Percentiles rank a stretch among this genome's conserved stretches.
phyloP scores from a whole-genome alignment of 2,329 filamentous ascomycete genomes.

The Colletotrichum tropicale region DNA sequence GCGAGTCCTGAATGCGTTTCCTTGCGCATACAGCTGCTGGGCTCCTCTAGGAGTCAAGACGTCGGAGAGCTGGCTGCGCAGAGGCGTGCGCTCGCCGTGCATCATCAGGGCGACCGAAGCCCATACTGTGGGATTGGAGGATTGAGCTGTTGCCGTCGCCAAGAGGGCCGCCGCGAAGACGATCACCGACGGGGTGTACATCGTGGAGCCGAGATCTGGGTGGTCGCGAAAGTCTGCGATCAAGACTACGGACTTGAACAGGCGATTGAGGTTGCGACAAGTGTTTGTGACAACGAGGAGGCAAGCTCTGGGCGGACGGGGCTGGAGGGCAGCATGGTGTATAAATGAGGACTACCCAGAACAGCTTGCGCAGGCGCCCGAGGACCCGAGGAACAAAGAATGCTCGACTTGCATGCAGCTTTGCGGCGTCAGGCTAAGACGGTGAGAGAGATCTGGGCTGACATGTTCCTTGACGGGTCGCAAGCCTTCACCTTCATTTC shows the following conservation, averaged over 20 bases:
- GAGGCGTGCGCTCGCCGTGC: constrained; percentile 59
- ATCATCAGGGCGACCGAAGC: constrained; percentile 52
- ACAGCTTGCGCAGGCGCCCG: neutral
- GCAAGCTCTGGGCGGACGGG: neutral
- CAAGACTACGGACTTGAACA: neutral
- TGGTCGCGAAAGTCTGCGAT: neutral
- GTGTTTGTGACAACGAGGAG: neutral
- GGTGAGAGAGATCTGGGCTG: neutral
- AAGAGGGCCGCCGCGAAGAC: constrained; percentile 27
- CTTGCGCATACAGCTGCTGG: constrained; percentile 55
- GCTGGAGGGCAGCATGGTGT: neutral
- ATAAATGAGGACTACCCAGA: neutral
- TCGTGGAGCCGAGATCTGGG: neutral
- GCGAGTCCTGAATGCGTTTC: constrained; percentile 50
- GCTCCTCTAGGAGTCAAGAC: constrained; percentile 58
- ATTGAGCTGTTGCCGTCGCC: constrained; percentile 31
- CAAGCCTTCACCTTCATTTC: neutral
- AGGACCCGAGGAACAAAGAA: neutral
- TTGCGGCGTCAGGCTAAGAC: neutral
- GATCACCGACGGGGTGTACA: constrained; percentile 23
- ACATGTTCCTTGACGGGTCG: neutral
- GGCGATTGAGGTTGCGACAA: neutral
- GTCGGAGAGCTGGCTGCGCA: constrained; percentile 29
- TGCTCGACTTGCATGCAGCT: neutral
- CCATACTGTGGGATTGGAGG: constrained; percentile 47